Percentiles rank a stretch among this genome's conserved stretches.
Evolutionary conservation across 148 eudicot genomes (phyloP).

Genomic region (Rhododendron williamsianum): DNA sequence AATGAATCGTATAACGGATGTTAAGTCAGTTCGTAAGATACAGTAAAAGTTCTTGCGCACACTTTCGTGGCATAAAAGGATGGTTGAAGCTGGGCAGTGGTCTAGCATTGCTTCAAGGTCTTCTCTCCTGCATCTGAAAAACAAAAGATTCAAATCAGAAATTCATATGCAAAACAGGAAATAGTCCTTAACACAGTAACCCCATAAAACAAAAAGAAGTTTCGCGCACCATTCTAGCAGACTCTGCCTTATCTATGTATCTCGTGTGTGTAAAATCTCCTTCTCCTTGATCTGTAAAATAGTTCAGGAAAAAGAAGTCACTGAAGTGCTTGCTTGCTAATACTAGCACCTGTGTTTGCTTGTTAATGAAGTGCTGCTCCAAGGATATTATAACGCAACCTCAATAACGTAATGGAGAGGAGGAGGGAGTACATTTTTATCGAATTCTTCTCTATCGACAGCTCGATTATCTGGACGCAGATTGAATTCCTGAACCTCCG

Average conservation of each 20-base stretch:
- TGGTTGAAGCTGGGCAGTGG: background rate
- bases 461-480: slow-evolving; percentile 64
- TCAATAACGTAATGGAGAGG: background rate
- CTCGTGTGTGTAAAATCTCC: slow-evolving; percentile 70
- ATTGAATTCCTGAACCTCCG: slow-evolving; percentile 74
- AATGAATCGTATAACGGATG: background rate
- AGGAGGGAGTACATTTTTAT: slow-evolving; percentile 35
- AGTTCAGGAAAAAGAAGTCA: background rate
- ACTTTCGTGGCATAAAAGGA: background rate
- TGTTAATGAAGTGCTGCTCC: background rate
- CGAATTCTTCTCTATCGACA: slow-evolving; percentile 77
- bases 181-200: too few species aligned
- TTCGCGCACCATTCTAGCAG: slow-evolving; percentile 53
- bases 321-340: background rate
- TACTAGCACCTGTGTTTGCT: background rate
- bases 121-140: background rate
- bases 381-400: too few species aligned
- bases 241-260: slow-evolving; percentile 83
- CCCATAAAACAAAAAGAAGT: too few species aligned
- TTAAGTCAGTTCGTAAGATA: background rate
- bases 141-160: background rate
- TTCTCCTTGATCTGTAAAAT: slow-evolving; percentile 62
- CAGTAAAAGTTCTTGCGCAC: background rate
- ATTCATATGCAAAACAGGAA: background rate
- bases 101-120: background rate